phyloP scores from a whole-genome alignment of 176 grass and related monocot species.

The Oryza glumipatula region DNA sequence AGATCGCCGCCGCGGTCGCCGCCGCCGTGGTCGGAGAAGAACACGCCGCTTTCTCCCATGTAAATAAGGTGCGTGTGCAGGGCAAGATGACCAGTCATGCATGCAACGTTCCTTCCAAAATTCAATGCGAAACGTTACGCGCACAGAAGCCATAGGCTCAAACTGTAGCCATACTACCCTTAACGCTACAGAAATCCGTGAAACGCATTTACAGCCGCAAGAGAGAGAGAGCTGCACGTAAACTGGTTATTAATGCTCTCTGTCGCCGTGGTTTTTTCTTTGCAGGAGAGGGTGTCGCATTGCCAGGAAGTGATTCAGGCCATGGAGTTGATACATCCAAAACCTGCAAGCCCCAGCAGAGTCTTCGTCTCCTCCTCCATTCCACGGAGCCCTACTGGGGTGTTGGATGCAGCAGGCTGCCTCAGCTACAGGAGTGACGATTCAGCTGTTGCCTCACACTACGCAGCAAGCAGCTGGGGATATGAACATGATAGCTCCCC shows the following conservation, averaged over 20 bases:
- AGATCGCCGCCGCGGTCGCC: slow-evolving; percentile 76
- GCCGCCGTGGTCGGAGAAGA: slow-evolving; percentile 43
- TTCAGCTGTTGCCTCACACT: slow-evolving; percentile 31
- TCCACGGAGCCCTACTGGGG: slow-evolving; percentile 82
- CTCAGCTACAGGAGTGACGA: slow-evolving; percentile 71
- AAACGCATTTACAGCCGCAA: slow-evolving; percentile 28
- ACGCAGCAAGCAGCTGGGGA: slow-evolving; percentile 26
- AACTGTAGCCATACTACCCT: background rate
- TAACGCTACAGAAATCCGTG: slow-evolving; percentile 11
- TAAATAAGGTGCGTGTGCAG: slow-evolving; percentile 63
- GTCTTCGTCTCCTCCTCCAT: slow-evolving; percentile 26
- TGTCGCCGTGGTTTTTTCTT: slow-evolving; percentile 37
- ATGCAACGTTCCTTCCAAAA: slow-evolving; percentile 12
- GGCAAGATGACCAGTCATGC: background rate
- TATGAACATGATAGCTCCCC: slow-evolving; percentile 47
- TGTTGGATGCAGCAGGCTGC: slow-evolving; percentile 85
- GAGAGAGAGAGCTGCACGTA: slow-evolving; percentile 14
- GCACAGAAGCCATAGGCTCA: slow-evolving; percentile 27
- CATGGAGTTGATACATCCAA: slow-evolving; percentile 16
- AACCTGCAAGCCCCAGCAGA: slow-evolving; percentile 22
- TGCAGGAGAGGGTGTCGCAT: slow-evolving; percentile 67
- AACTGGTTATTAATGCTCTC: slow-evolving; percentile 23
- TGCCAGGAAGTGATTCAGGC: slow-evolving; percentile 66
- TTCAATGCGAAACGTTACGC: background rate
- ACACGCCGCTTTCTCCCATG: slow-evolving; percentile 52